phyloP scores from a whole-genome alignment of 176 grass and related monocot genomes.

The Ensete glaucum region DNA sequence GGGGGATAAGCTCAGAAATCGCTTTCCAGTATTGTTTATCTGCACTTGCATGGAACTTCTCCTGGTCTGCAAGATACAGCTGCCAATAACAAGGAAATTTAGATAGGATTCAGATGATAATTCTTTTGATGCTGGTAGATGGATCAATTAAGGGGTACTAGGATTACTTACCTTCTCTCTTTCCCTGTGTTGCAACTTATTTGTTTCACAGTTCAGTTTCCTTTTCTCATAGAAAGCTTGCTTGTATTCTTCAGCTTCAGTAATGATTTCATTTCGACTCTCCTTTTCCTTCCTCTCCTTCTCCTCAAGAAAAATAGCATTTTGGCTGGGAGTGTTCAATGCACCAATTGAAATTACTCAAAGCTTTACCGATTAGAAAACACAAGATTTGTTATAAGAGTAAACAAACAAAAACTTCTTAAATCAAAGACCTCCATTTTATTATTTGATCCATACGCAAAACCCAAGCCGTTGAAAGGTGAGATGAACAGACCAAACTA shows the following conservation, averaged over 20 bases:
- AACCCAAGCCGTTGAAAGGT: too few relatives aligned
- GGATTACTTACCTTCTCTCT: background rate
- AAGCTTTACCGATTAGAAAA: background rate
- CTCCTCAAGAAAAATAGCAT: slow-evolving; percentile 2
- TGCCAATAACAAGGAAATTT: background rate
- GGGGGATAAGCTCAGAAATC: slow-evolving; percentile 5
- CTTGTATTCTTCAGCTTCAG: slow-evolving; percentile 6
- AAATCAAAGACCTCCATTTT: background rate
- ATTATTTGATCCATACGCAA: background rate
- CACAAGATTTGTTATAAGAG: background rate
- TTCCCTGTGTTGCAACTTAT: background rate
- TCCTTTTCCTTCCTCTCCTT: slow-evolving; percentile 3
- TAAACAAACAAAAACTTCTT: background rate
- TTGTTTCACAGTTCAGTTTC: background rate
- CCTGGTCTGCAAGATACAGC: background rate
- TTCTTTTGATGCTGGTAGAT: too few relatives aligned
- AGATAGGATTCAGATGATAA: too few relatives aligned
- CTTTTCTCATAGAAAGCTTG: slow-evolving; percentile 5
- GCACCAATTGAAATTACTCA: background rate
- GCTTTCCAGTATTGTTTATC: slow-evolving; percentile 6
- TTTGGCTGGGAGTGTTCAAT: background rate
- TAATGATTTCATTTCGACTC: background rate
- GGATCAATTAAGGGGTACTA: background rate
- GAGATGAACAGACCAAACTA: too few relatives aligned
- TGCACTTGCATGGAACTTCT: slow-evolving; percentile 5